Conservation (phyloP, 441 rosid genomes). For the Corymbia citriodora region DNA sequence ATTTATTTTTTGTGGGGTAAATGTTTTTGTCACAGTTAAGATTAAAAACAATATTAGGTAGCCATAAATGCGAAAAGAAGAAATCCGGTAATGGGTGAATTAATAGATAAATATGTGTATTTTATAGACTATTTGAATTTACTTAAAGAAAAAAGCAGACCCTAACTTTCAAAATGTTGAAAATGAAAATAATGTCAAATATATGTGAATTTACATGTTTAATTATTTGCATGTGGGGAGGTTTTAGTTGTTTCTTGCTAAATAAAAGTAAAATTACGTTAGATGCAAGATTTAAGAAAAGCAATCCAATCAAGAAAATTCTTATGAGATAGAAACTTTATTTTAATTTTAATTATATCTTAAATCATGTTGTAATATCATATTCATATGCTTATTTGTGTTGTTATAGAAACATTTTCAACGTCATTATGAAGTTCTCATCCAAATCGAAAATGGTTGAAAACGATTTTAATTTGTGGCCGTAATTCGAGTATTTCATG, state of each 20-base stretch:
- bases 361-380: too few species aligned
- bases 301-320: too few species aligned
- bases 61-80: not conserved
- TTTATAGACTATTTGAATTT: not conserved
- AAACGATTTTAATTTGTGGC: too few species aligned
- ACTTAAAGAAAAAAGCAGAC: not conserved
- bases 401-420: too few species aligned
- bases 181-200: not conserved
- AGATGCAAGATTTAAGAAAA: too few species aligned
- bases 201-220: not conserved
- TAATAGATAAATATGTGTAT: not conserved
- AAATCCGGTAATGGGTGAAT: not conserved
- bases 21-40: not conserved
- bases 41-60: not conserved
- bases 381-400: too few species aligned
- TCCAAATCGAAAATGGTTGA: too few species aligned
- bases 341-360: too few species aligned
- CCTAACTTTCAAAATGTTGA: not conserved
- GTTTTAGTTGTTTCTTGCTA: not conserved
- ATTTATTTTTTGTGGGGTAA: too few species aligned
- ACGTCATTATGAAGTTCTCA: too few species aligned
- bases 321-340: too few species aligned
- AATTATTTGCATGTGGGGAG: not conserved
- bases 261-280: not conserved
- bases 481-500: too few species aligned